A percentile compares a stretch with the other conserved stretches of the same genome.
phyloP scores from a whole-genome alignment of 768 basidiomycete genomes.

The Boletus barrowsii region DNA sequence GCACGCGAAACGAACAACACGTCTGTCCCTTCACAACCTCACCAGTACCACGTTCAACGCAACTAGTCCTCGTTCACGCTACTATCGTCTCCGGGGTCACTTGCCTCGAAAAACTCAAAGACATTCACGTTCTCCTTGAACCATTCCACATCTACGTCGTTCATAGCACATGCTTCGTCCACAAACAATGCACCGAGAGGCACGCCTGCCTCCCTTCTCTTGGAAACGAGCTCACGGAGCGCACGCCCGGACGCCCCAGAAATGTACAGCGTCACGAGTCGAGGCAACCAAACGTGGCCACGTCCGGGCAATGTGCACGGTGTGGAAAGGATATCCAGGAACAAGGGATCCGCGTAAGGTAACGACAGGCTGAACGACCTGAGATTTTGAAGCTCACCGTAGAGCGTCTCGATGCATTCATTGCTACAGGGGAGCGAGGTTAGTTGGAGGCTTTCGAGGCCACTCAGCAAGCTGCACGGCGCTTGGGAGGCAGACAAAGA shows the following conservation, averaged over 20 bases:
- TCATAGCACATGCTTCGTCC: too few species aligned
- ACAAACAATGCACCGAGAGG: neutral
- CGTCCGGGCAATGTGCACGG: neutral
- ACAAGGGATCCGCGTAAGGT: neutral
- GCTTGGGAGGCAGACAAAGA: slow-evolving; percentile 32
- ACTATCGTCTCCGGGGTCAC: too few species aligned
- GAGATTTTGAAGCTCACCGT: slow-evolving; percentile 49
- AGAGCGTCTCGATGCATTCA: slow-evolving; percentile 31
- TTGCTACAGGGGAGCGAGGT: slow-evolving; percentile 44
- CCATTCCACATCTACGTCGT: neutral
- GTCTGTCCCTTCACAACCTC: too few species aligned
- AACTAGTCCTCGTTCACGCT: too few species aligned
- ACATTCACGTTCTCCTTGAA: neutral
- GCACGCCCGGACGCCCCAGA: neutral
- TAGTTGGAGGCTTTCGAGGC: slow-evolving; percentile 53
- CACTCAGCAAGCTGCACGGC: slow-evolving; percentile 37
- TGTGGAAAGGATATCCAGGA: neutral
- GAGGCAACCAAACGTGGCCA: neutral
- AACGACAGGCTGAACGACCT: slow-evolving; percentile 32
- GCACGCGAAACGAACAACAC: too few species aligned
- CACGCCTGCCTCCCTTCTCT: neutral
- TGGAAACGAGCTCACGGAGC: neutral
- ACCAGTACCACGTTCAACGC: too few species aligned
- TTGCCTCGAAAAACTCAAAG: neutral
- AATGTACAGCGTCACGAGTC: neutral